A percentile compares a stretch with the other conserved stretches of the same genome.
phyloP scores from a whole-genome alignment of 73 alveolate genomes.

The Paramecium pentaurelia region DNA sequence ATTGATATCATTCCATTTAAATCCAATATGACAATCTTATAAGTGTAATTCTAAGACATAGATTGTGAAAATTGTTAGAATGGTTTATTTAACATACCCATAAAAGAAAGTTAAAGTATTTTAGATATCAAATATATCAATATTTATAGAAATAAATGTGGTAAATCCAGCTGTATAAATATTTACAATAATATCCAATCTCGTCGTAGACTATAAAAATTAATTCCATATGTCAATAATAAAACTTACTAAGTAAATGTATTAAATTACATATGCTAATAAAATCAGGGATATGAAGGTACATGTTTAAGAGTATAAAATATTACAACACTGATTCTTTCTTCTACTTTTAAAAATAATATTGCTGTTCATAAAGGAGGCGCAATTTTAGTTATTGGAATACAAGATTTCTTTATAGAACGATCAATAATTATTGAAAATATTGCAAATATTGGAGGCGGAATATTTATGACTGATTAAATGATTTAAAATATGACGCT shows the following conservation, averaged over 20 bases:
- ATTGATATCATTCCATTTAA: background rate
- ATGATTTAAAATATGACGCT: background rate
- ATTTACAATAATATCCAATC: background rate
- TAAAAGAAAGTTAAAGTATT: background rate
- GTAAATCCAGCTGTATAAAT: background rate
- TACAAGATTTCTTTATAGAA: background rate
- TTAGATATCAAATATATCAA: background rate
- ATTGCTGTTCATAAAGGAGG: background rate
- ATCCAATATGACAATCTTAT: background rate
- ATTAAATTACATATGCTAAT: background rate
- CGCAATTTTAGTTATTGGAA: background rate
- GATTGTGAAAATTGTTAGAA: background rate
- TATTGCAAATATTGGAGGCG: background rate
- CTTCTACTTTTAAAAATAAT: background rate
- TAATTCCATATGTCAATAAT: background rate
- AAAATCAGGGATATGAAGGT: background rate
- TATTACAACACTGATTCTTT: background rate
- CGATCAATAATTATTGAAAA: background rate
- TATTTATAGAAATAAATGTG: background rate
- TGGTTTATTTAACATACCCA: background rate
- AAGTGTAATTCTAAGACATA: background rate
- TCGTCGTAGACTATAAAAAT: background rate
- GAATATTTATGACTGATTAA: background rate
- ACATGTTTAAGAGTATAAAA: background rate
- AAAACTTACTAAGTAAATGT: background rate